A percentile compares a stretch with the other conserved stretches of the same genome.
Evolutionary conservation across 2,329 filamentous ascomycete species (phyloP).

Genomic region (Sarocladiaceae sp.): DNA sequence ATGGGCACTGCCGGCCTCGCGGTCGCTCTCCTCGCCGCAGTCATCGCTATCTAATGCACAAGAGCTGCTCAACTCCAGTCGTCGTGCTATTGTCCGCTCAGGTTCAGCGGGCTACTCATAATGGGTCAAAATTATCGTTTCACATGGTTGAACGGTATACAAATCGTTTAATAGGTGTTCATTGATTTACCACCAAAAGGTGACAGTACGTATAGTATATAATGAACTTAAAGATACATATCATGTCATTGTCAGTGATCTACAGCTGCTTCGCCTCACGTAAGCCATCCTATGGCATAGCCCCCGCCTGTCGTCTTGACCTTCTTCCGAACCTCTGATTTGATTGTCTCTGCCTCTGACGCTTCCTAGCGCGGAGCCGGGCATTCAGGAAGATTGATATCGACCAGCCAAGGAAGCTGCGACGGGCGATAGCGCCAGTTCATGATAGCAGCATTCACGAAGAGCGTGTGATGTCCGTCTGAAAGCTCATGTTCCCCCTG

Average conservation of each 20-base stretch:
- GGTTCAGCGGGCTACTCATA: no score
- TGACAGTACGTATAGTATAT: not conserved
- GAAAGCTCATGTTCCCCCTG: slow-evolving; percentile 24
- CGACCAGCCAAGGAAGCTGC: slow-evolving; percentile 48
- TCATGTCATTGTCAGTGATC: not conserved
- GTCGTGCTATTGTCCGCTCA: no score
- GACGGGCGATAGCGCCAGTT: slow-evolving; percentile 31
- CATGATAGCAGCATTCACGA: slow-evolving; percentile 54
- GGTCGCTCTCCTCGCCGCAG: slow-evolving; percentile 16
- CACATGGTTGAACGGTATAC: no score
- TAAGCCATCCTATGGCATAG: no score
- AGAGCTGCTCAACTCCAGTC: no score
- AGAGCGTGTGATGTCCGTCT: slow-evolving; percentile 44
- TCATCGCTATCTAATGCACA: slow-evolving; percentile 10
- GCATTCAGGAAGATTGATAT: slow-evolving; percentile 37
- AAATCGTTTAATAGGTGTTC: not conserved
- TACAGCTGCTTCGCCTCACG: not conserved
- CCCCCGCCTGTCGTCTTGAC: no score
- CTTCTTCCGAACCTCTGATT: no score
- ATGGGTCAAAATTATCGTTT: no score
- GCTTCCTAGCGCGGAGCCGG: not conserved
- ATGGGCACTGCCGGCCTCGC: slow-evolving; percentile 10
- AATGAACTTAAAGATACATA: not conserved
- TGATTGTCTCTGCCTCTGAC: no score
- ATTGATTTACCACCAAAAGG: not conserved